Evolutionary conservation across 192 early-diverging fungal genomes (phyloP), one percentile per base, ranked within the genome.

Genomic region (Backusella mclennaniae): DNA sequence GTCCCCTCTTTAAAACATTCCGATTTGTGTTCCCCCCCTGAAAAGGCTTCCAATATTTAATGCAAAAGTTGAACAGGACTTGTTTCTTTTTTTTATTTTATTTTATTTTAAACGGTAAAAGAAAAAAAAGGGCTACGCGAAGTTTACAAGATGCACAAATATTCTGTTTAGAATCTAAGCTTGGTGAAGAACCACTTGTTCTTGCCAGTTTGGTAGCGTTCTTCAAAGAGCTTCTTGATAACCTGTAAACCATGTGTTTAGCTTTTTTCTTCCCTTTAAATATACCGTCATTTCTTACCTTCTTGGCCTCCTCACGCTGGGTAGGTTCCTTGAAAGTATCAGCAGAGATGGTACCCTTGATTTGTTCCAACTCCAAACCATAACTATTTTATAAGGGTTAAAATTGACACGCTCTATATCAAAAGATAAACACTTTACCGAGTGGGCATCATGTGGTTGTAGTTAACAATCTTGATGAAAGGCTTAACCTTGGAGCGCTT

Each of bases 151-250:
- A 63, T 26, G 46, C 38, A 66, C 33, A 33, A 3, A 71, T 21
- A 71, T 67, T 72, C 66, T 70, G 80, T 71, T 94, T 93, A 95
- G 92, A 95, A 96, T 82, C 93, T 90, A 78, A 99, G 95, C 93
- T 99, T 99, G 89, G 93, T 93, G 91, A 99, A 99, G 96, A 99
- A 99, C 98, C 98, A 99, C 92, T 96, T 96, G 94, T 98, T 99
- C 94, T 99, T 99, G 87, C 98, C 98, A 81, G 90, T 89, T 84
- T 94, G 91, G 91, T 99, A 97, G 84, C 96, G 92, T 89, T 98
- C 96, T 91, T 99, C 91, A 83, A 99, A 95, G 77, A 95, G 89
- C 90, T 93, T 94, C 90, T 95, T 97, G 87, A 99, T 89, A 82
- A 91, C 92, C 80, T 80, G 36, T 21, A 46, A 3, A 49, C 9